Evolutionary conservation across 306 rosid species (phyloP), one percentile per base, ranked within the genome.

Genomic region (Betula pendula): DNA sequence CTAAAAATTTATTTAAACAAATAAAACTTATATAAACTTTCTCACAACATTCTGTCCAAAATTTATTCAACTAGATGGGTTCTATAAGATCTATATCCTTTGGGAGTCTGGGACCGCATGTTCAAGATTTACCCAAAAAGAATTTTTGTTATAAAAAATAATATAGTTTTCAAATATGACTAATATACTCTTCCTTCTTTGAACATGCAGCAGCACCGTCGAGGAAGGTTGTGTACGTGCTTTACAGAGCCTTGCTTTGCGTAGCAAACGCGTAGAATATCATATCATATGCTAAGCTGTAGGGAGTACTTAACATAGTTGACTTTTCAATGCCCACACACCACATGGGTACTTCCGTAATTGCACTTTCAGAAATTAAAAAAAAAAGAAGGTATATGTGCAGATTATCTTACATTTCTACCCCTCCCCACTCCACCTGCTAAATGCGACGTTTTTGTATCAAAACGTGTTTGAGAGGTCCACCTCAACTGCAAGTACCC

Each of bases 241-340:
- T 66, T 66, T 66, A 38, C 70, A 66, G 79, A 27, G 77, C 63
- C 9, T 31, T 45, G 58, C 68, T 29, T 49, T 44, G 62, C 60
- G 55, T 56, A 31, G 44, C 74, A 79, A 83, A 79, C 91, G 87
- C 85, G 89, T 85, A 65, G 77, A 79, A 71, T 70, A 31, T 38
- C 42, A 38, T 5, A 38, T 25, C 42, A 0, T 31, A 85, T 77
- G 73, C 33, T 16, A 76, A 84, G 88, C 85, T 81, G 86, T 83
- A 65, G 63, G 2, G 75, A 83, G 33, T 73, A 72, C n/a, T 50
- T 15, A 40, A 0, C 42, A 0, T 22, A 44, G 33, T 50, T 48
- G 82, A 80, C 82, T 77, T 50, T 8, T 49, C 8, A 25, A 49
- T 6, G 49, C 47, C 5, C 60, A 74, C 60, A 74, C 9, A 56